phyloP scores from a whole-genome alignment of 495 filamentous ascomycete species.

The Neurospora cerealis region DNA sequence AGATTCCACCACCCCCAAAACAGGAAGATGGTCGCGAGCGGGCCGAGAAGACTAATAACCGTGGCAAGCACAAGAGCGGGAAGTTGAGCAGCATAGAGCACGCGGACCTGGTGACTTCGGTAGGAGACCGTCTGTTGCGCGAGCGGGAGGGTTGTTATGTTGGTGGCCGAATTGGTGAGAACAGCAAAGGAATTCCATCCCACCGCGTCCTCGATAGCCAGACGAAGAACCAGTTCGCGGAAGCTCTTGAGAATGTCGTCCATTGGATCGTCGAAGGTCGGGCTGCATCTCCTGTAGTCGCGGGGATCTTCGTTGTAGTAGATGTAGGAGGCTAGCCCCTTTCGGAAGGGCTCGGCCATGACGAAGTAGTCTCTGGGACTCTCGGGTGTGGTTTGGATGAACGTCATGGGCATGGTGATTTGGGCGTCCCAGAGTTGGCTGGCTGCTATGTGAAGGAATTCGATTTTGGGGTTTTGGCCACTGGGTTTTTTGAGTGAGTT shows the following conservation, averaged over 20 bases:
- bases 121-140: neutral
- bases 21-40: neutral
- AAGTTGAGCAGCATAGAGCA: neutral
- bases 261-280: neutral
- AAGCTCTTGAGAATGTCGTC: neutral
- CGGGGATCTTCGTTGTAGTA: neutral
- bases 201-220: neutral
- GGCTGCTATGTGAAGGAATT: too few relatives aligned
- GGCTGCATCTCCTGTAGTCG: too few relatives aligned
- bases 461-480: too few relatives aligned
- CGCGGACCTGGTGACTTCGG: neutral
- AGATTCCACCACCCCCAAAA: neutral
- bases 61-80: neutral
- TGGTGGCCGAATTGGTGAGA: too few relatives aligned
- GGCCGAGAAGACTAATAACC: neutral
- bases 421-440: too few relatives aligned
- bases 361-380: too few relatives aligned
- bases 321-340: neutral
- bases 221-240: neutral
- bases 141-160: neutral
- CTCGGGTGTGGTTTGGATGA: too few relatives aligned
- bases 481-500: too few relatives aligned
- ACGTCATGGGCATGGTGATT: too few relatives aligned
- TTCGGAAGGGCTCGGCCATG: too few relatives aligned
- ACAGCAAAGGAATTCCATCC: neutral